Percentiles rank a stretch among this genome's conserved stretches.
These are phyloP conservation scores for Parachaetomium inaequale DNA, from an alignment of 495 filamentous ascomycete species.

Conservation along the genomic window DNA sequence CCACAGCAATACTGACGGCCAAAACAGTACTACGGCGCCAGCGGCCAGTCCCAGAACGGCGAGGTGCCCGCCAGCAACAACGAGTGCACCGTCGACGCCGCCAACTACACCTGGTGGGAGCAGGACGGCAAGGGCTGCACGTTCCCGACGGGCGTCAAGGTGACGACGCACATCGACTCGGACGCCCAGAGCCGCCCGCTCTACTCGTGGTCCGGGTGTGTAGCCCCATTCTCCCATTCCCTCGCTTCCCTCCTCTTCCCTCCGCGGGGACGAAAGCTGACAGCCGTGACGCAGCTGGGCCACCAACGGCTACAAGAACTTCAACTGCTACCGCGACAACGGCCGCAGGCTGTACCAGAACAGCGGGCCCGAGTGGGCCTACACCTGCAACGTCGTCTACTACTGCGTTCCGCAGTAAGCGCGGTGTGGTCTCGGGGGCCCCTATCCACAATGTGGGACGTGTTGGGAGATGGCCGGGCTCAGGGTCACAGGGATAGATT, in stretches of 20 bases:
- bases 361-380: not conserved
- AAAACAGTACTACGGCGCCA: conserved; percentile 2
- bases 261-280: not conserved
- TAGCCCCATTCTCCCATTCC: not conserved
- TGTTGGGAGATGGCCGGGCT: conserved; percentile 28
- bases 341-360: conserved; percentile 2
- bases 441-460: too few relatives aligned
- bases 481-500: too few relatives aligned
- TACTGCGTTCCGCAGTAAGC: conserved; percentile 8
- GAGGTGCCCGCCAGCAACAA: not conserved
- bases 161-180: conserved; percentile 2
- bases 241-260: too few relatives aligned
- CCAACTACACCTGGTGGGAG: conserved; percentile 8
- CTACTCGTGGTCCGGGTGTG: conserved; percentile 8
- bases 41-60: not conserved
- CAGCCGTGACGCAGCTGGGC: not conserved
- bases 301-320: conserved; percentile 13
- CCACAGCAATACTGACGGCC: not conserved
- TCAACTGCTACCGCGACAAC: conserved; percentile 6
- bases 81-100: not conserved
- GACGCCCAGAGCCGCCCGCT: not conserved
- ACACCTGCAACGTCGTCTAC: not conserved
- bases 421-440: not conserved
- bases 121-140: not conserved
- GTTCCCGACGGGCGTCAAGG: not conserved